Percentiles rank a stretch among this genome's conserved stretches.
phyloP scores from a whole-genome alignment of 2,329 filamentous ascomycete species.

The Aspergillus sp. region DNA sequence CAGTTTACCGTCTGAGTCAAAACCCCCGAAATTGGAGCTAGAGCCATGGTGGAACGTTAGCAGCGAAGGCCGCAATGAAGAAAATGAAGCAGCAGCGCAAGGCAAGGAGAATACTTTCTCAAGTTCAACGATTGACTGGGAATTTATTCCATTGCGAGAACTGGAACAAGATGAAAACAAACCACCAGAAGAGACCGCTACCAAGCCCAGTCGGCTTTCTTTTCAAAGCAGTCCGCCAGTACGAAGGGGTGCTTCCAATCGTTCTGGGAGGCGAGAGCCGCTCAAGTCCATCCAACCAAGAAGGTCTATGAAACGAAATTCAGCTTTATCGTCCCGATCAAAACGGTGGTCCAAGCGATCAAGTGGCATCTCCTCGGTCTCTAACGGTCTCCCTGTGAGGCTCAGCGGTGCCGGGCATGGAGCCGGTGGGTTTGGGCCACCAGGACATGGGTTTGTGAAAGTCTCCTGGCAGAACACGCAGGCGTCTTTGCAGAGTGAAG shows the following conservation, averaged over 20 bases:
- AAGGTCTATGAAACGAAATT: constrained; percentile 37
- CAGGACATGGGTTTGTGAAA: constrained; percentile 34
- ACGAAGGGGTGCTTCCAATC: constrained; percentile 28
- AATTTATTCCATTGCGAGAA: constrained; percentile 26
- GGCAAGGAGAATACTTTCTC: constrained; percentile 27
- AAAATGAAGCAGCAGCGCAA: constrained; percentile 15
- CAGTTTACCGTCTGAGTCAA: constrained; percentile 27
- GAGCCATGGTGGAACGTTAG: constrained; percentile 33
- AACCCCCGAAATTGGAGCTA: constrained; percentile 36
- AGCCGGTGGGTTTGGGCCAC: constrained; percentile 39
- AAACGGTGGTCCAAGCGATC: constrained; percentile 39
- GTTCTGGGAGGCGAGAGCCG: constrained; percentile 35
- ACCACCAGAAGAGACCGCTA: constrained; percentile 16
- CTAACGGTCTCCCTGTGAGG: constrained; percentile 39
- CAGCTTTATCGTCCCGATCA: constrained; percentile 35
- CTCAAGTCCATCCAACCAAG: constrained; percentile 37
- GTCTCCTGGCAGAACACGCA: constrained; percentile 41
- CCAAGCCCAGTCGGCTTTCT: constrained; percentile 29
- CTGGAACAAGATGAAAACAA: constrained; percentile 24
- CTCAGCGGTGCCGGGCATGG: constrained; percentile 45
- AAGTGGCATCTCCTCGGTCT: constrained; percentile 38
- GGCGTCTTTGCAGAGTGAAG: constrained; percentile 35
- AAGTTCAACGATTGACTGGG: constrained; percentile 32
- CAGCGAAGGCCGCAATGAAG: constrained; percentile 24
- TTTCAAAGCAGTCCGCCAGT: constrained; percentile 29